Conservation (phyloP, 306 rosid genomes). For the Abrus pulchellus region DNA sequence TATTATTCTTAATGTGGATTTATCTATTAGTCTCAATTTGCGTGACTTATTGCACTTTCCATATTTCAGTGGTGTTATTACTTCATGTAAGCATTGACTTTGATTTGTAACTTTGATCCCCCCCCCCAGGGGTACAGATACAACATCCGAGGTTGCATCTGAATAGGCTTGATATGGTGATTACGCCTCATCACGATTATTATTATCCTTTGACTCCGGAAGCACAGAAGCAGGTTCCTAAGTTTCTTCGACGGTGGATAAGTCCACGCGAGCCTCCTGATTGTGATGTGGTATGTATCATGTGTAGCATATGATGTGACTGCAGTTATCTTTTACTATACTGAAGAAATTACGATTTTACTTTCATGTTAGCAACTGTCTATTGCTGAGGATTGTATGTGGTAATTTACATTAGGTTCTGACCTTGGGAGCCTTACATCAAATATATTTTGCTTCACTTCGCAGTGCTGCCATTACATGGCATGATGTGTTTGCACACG, state of each 20-base stretch:
- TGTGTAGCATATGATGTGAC: constrained; percentile 14
- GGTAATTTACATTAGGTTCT: constrained; percentile 70
- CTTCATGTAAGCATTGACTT: background rate
- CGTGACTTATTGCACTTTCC: background rate
- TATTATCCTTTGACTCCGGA: constrained; percentile 84
- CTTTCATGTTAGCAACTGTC: constrained; percentile 35
- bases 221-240: constrained; percentile 84
- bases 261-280: constrained; percentile 91
- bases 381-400: constrained; percentile 27
- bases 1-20: no score
- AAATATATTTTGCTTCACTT: constrained; percentile 80
- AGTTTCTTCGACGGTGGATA: constrained; percentile 80
- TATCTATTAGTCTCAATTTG: background rate
- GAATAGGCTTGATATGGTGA: constrained; percentile 90
- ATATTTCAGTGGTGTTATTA: constrained; percentile 17
- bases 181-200: constrained; percentile 91
- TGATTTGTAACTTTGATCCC: constrained; percentile 39
- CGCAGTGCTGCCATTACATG: constrained; percentile 84
- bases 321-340: constrained; percentile 12
- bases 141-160: constrained; percentile 84
- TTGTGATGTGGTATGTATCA: constrained; percentile 79
- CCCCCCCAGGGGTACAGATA: constrained; percentile 41
- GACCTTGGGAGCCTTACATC: constrained; percentile 87
- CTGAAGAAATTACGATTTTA: constrained; percentile 30
- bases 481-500: constrained; percentile 84